Base-by-base conservation (phyloP, 148 eudicot genomes). In the Vaccinium macrocarpon region DNA sequence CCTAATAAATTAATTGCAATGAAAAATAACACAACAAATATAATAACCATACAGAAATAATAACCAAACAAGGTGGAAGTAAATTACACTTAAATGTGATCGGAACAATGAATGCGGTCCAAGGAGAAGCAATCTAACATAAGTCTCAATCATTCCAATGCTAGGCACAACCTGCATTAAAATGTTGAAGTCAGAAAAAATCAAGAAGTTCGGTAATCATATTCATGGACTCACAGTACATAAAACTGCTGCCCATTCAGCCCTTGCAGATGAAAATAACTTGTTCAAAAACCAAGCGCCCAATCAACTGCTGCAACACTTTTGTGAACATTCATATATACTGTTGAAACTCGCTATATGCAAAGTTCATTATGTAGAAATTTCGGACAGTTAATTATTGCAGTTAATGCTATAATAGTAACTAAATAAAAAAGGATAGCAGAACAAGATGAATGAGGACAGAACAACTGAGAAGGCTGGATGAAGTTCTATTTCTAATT, bases 141-240 rank as follows among this genome's bases (percentile, higher is more conserved):
- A 97, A 75, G 99, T 97, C 90, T 97, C 99, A 86, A 97, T 97
- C 99, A 95, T 91, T n/a, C 96, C 98, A 88, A 97, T 91, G 91
- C 92, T 97, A 32, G 98, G 98, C 78, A 94, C 92, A 78, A 90
- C 94, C 99, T 97, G 98, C 87, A 88, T 66, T 80, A 51, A 77
- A 71, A 71, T 21, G 62, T 1, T 56, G 52, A 48, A 62, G 21
- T 70, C 7, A 35, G 66, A 56, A 76, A 72, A 16, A 76, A 14
- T 64, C n/a, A 50, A 62, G 35, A 70, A 56, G 5, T 35, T 71
- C 2, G n/a, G 1, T 73, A 42, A 25, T 42, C 8, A 32, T 21
- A 38, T 19, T 48, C 49, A 64, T 59, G 59, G 50, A 66, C 23
- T 81, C 68, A 50, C 49, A 64, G n/a, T 23, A 23, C n/a, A 48